Base-by-base conservation (phyloP, 116 monocot species). In the Iris pallida region DNA sequence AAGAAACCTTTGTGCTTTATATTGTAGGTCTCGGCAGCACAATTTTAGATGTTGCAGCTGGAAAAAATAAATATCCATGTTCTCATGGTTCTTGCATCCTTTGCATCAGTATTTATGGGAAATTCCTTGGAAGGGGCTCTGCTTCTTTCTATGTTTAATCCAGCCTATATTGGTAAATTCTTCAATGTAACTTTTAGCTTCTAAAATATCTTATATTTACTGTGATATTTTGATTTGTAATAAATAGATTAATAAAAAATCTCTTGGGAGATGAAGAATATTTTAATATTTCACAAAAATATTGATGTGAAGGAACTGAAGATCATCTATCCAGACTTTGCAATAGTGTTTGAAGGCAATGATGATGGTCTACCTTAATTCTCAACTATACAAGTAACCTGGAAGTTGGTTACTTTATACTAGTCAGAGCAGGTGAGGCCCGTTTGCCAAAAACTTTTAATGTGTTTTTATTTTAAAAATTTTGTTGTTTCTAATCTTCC, bases 391-490 rank as follows among this genome's bases (percentile, higher is more conserved):
- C 64, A 53, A 88, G 78, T 84, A 82, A 90, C 61, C 78, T 99
- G 48, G 80, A 90, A 82, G 90, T 93, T 53, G 93, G 88, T 12
- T 83, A 84, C 41, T 88, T 76, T 85, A 77, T 99, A 57, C 73
- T 99, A 58, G 90, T 99, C 74, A 79, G 82, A 81, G 99, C 99
- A 81, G 99, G 99, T 84, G 99, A 99, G 99, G 98, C 93, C 44
- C 2, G 47, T 60, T 53, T 20, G 16, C 13, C 1, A 19, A 4
- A 40, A 67, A 42, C 20, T 10, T 7, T 54, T 30, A 30, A 30
- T 30, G 30, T 30, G 30, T 3, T 30, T 30, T 30, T 30, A 30
- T 30, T 30, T 30, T 30, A 30, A 30, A 1, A 30, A 30, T 30
- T 53, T 3, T 52, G 54, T 43, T 41, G 15, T 41, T 30, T 45